Conservation (phyloP, 1,139 yeast species). For the Geotrichum histeridarum region DNA sequence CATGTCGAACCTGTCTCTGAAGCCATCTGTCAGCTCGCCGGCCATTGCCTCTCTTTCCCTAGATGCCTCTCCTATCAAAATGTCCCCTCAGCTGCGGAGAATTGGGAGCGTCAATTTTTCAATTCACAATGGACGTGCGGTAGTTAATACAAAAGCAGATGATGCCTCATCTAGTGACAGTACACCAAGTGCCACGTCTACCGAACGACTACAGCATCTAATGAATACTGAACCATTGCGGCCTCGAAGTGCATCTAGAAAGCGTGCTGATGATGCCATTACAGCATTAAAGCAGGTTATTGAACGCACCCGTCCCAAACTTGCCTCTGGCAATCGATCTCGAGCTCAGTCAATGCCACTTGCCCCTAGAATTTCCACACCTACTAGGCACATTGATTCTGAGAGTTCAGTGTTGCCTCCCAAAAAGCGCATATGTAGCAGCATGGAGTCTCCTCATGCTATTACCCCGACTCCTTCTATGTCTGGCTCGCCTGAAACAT, state of each 20-base stretch:
- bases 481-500: conserved; percentile 2
- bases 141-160: background rate
- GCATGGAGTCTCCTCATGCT: conserved; percentile 1
- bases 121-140: background rate
- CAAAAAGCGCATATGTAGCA: conserved; percentile 2
- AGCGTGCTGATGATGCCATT: conserved; percentile 16
- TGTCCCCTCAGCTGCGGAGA: background rate
- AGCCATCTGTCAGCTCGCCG: background rate
- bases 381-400: background rate
- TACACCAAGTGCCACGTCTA: background rate
- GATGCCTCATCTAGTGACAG: background rate
- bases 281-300: conserved; percentile 15
- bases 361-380: background rate
- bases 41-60: background rate
- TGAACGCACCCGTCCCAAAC: conserved; percentile 7
- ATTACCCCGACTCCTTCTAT: conserved; percentile 4
- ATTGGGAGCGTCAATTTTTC: background rate
- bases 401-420: background rate
- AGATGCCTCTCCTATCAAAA: background rate
- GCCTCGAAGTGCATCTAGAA: conserved; percentile 1
- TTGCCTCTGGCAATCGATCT: background rate
- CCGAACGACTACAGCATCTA: no score
- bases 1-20: background rate
- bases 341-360: background rate
- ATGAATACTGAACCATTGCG: background rate